Percentiles rank a stretch among this genome's conserved stretches.
phyloP scores from a whole-genome alignment of 1,284 basidiomycete genomes.

The Ganoderma sinense region DNA sequence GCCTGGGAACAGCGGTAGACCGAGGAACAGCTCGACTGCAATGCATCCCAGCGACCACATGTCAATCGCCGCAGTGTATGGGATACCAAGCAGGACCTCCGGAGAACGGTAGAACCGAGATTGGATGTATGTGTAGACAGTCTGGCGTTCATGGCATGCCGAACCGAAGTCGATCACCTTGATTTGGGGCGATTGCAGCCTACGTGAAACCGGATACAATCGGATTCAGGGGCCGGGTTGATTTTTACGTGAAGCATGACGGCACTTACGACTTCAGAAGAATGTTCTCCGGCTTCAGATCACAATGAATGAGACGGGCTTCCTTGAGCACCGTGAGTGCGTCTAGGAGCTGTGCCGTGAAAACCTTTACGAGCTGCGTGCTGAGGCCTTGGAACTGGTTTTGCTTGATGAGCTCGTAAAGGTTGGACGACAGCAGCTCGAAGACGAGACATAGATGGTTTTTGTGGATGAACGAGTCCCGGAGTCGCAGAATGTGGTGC shows the following conservation, averaged over 20 bases:
- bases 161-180: conserved; percentile 99
- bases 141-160: conserved; percentile 98
- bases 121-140: conserved; percentile 99
- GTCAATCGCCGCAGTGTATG: conserved; percentile 94
- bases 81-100: conserved; percentile 94
- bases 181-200: conserved; percentile 96
- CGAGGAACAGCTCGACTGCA: conserved; percentile 97
- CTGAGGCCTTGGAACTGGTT: conserved; percentile 98
- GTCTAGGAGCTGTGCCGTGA: conserved; percentile 95
- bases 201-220: conserved; percentile 42
- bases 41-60: conserved; percentile 98
- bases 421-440: conserved; percentile 95
- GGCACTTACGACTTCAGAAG: conserved; percentile 87
- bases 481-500: conserved; percentile 95
- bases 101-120: conserved; percentile 98
- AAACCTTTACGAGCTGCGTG: conserved; percentile 97
- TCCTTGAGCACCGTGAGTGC: conserved; percentile 94
- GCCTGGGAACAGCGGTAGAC: conserved; percentile 95
- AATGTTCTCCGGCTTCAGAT: conserved; percentile 98
- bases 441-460: conserved; percentile 98
- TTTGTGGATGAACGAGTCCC: conserved; percentile 97
- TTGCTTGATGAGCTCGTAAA: conserved; percentile 99
- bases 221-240: conserved; percentile 4
- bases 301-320: conserved; percentile 96
- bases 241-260: conserved; percentile 17